These are phyloP conservation scores for Leccinellum luteum DNA, from an alignment of 768 basidiomycete species.

Conservation along the genomic window DNA sequence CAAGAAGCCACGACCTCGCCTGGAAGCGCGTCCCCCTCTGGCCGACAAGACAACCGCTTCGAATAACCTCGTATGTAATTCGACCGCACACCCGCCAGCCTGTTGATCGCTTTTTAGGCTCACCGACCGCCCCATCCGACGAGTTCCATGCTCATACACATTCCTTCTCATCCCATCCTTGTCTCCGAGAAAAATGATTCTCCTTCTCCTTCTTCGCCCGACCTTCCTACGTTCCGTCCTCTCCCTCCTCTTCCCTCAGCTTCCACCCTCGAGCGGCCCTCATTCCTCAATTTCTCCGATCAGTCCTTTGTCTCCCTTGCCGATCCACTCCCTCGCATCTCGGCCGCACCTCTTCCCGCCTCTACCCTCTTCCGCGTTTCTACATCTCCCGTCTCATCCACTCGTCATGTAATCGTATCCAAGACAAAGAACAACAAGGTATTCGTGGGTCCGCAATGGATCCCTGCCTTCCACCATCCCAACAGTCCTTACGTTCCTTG, in stretches of 20 bases:
- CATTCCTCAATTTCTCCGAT: constrained; percentile 34
- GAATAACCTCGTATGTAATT: constrained; percentile 30
- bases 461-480: constrained; percentile 44
- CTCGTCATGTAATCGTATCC: constrained; percentile 5
- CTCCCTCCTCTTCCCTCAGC: constrained; percentile 36
- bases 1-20: constrained; percentile 25
- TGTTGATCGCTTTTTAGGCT: constrained; percentile 16
- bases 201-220: constrained; percentile 14
- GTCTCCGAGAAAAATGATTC: constrained; percentile 5
- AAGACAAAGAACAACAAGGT: constrained; percentile 22
- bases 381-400: constrained; percentile 16
- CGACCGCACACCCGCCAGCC: constrained; percentile 1
- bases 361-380: constrained; percentile 18
- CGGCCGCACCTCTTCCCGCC: constrained; percentile 12
- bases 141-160: constrained; percentile 17
- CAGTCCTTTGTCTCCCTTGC: constrained; percentile 15
- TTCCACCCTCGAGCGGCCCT: constrained; percentile 39
- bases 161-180: constrained; percentile 4
- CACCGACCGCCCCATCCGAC: constrained; percentile 11
- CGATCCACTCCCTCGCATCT: constrained; percentile 8
- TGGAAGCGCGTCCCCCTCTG: constrained; percentile 35
- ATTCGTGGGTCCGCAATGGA: constrained; percentile 30
- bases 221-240: constrained; percentile 24
- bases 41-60: constrained; percentile 25
- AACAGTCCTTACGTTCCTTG: constrained; percentile 58